Conservation (phyloP, 371 early-diverging fungal genomes). For the Mucor irregularis region DNA sequence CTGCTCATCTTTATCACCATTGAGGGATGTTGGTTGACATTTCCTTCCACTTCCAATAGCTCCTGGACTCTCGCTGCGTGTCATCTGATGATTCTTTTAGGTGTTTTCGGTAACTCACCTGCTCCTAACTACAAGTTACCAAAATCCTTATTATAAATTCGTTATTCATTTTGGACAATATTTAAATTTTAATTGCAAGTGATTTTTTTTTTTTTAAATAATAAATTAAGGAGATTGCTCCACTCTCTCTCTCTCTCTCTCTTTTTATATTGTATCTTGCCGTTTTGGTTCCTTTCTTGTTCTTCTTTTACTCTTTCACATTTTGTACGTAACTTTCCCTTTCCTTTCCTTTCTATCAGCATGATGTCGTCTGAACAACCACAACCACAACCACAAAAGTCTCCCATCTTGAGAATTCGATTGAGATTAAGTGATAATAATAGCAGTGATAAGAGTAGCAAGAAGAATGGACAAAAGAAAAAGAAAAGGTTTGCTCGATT, state of each 20-base stretch:
- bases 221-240: background rate
- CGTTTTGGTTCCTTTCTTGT: background rate
- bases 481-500: background rate
- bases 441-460: background rate
- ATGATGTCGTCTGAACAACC: background rate
- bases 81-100: constrained; percentile 35
- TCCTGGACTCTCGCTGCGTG: constrained; percentile 40
- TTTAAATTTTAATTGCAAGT: constrained; percentile 1
- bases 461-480: background rate
- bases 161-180: background rate
- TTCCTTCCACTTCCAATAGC: constrained; percentile 44
- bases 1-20: constrained; percentile 41
- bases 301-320: background rate
- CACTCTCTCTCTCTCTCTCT: background rate
- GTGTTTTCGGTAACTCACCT: constrained; percentile 23
- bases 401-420: background rate
- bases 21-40: constrained; percentile 51
- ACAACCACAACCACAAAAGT: background rate
- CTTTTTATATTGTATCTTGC: background rate
- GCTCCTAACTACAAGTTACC: constrained; percentile 9
- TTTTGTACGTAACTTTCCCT: background rate
- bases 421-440: background rate
- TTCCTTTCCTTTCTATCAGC: background rate
- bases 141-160: background rate
- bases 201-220: background rate